These are phyloP conservation scores for Margaritispora aquatica DNA, from an alignment of 495 filamentous ascomycete species.

Conservation along the genomic window DNA sequence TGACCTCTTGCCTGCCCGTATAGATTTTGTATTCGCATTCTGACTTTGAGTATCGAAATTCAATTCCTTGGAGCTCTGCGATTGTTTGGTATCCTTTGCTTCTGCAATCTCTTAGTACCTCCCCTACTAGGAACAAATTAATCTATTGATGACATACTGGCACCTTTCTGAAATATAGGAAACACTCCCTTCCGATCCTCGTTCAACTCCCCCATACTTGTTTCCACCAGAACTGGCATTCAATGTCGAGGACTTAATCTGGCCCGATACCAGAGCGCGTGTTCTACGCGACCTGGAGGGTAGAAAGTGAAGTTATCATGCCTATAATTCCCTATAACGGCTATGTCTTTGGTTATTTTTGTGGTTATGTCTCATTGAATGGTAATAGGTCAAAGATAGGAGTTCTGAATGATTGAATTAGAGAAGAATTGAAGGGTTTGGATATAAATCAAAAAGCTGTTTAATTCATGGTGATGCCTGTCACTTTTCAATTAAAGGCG, in stretches of 20 bases:
- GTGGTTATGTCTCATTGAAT: not conserved
- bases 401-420: not conserved
- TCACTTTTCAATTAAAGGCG: not conserved
- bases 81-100: not conserved
- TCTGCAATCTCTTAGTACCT: not conserved
- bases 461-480: not conserved
- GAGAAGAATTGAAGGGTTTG: not conserved
- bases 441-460: not conserved
- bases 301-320: not conserved
- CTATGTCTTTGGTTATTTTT: not conserved
- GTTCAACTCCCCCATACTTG: conserved; percentile 22
- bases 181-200: conserved; percentile 16
- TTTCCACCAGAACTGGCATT: conserved; percentile 21
- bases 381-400: not conserved
- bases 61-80: not conserved
- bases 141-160: conserved; percentile 14
- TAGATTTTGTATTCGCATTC: not conserved
- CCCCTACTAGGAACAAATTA: not conserved
- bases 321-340: not conserved
- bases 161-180: conserved; percentile 21
- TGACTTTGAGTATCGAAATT: not conserved
- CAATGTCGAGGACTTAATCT: not conserved
- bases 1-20: not conserved
- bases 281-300: conserved; percentile 4
- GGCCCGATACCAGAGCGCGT: conserved; percentile 7